Base-by-base conservation (phyloP, 768 basidiomycete genomes). In the Boletus subparvulus region DNA sequence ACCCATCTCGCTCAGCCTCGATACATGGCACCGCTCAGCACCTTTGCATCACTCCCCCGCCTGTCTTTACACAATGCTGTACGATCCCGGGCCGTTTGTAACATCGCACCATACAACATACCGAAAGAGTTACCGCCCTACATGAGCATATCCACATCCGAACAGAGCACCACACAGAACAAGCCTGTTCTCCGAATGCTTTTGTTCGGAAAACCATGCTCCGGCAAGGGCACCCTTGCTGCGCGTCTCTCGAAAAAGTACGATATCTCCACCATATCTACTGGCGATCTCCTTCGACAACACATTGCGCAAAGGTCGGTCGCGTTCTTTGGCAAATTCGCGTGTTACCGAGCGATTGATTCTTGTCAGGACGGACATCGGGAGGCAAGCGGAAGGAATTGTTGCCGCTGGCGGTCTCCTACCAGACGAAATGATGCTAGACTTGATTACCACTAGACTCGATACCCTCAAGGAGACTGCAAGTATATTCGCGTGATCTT, bases 171-270 rank as follows among this genome's bases (percentile, higher is more conserved):
- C 68, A 19, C 65, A 61, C 53, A 69, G 71, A 55, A 24, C 58
- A 60, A 52, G 43, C 61, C 69, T 26, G 51, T 46, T 35, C 56
- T 81, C 58, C 70, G 81, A 40, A 81, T 82, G 79, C 66, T 82
- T 59, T 73, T 82, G 71, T 77, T 82, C 63, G 81, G 81, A 28
- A 83, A 83, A 65, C 81, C 79, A 12, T 88, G 88, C 35, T 84
- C 86, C 35, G 88, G 88, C 50, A 90, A 95, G 75, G 93, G 93
- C 35, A 95, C 93, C 6, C 78, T 94, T 44, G 79, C 88, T 9
- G 77, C 81, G 7, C 80, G 85, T 37, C 80, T 95, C 35, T 82
- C 87, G 51, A 78, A 83, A 60, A 88, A 87, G 65, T 93, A 89
- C 69, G 83, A 88, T 61, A 80, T 94, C 40, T 63, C 84, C 16